Conservation (phyloP, 331 rosid genomes). For the Malus hybrid region DNA sequence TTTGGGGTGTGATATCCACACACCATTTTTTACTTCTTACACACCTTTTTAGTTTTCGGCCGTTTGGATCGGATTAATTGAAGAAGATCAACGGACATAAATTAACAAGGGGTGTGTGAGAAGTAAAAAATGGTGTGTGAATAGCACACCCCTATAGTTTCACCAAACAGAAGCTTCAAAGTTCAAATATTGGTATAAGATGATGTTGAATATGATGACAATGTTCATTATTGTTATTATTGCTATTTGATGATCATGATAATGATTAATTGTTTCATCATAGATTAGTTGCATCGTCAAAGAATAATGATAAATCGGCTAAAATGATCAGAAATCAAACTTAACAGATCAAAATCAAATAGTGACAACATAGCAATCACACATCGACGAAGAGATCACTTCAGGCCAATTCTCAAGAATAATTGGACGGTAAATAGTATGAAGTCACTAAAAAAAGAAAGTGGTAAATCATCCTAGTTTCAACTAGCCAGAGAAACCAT, state of each 20-base stretch:
- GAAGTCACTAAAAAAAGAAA: not conserved
- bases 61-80: too few relatives aligned
- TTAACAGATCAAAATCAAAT: not conserved
- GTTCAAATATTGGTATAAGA: not conserved
- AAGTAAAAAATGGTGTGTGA: too few relatives aligned
- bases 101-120: too few relatives aligned
- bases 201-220: too few relatives aligned
- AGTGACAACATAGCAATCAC: not conserved
- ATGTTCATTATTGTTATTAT: too few relatives aligned
- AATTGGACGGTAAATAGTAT: not conserved
- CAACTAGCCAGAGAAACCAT: conserved; percentile 15
- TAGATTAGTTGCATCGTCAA: not conserved
- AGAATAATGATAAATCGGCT: not conserved
- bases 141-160: not conserved
- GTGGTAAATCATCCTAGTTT: not conserved
- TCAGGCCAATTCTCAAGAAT: not conserved
- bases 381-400: too few relatives aligned
- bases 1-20: not conserved
- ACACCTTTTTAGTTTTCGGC: too few relatives aligned
- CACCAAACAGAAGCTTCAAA: not conserved
- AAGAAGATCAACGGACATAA: too few relatives aligned
- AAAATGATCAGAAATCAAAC: not conserved
- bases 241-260: not conserved
- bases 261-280: not conserved
- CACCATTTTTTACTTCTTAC: too few relatives aligned